Conservation (phyloP, 345 rosid genomes). For the Durio zibethinus region DNA sequence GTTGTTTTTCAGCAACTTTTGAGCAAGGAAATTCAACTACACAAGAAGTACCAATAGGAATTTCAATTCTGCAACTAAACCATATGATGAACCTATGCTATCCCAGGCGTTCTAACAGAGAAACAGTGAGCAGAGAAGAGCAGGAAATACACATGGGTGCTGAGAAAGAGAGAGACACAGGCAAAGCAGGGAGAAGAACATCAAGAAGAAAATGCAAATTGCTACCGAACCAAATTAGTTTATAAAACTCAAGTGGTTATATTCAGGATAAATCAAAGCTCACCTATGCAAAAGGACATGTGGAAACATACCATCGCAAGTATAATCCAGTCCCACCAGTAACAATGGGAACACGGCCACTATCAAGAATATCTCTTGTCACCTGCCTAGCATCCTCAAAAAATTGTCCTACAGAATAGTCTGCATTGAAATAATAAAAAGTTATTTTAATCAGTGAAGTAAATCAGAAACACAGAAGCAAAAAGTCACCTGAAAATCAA, state of each 20-base stretch:
- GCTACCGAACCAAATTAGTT: background rate
- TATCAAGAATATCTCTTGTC: slow-evolving; percentile 54
- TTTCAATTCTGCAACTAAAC: slow-evolving; percentile 1
- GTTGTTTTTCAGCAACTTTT: background rate
- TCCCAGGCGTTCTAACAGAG: background rate
- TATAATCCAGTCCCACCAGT: slow-evolving; percentile 93
- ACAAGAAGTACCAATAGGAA: background rate
- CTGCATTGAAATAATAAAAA: slow-evolving; percentile 32
- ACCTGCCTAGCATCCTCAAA: slow-evolving; percentile 73
- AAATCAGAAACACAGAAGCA: background rate
- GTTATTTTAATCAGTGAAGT: background rate
- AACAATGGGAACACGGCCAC: slow-evolving; percentile 73
- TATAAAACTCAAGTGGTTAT: background rate
- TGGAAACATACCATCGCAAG: slow-evolving; percentile 71
- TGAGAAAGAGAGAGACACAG: background rate
- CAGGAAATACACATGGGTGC: background rate
- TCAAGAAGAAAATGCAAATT: background rate
- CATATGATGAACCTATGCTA: background rate
- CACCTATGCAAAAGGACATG: slow-evolving; percentile 8
- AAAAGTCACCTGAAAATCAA: background rate
- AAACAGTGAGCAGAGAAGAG: background rate
- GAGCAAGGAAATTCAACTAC: background rate
- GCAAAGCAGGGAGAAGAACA: background rate
- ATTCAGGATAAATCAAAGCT: slow-evolving; percentile 4
- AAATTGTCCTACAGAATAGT: slow-evolving; percentile 81